These are phyloP conservation scores for Tricholoma matsutake DNA, from an alignment of 768 basidiomycete genomes.

Conservation along the genomic window DNA sequence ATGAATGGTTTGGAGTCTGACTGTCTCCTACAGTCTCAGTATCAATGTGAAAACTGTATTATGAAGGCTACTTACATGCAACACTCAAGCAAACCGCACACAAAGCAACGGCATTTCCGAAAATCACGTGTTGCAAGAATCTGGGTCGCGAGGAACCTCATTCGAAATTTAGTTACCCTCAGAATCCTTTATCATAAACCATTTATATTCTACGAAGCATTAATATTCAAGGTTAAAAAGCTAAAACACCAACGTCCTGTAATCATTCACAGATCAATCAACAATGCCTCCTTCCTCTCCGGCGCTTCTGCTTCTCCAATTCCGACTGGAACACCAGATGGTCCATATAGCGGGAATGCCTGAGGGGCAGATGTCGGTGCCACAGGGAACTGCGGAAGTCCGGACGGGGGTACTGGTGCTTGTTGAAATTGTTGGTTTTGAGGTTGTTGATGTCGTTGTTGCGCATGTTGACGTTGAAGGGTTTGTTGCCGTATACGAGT, in stretches of 20 bases:
- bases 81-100: too few species aligned
- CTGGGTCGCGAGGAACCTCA: too few species aligned
- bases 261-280: constrained; percentile 45
- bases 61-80: too few species aligned
- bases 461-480: constrained; percentile 11
- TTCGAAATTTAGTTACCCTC: too few species aligned
- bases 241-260: neutral
- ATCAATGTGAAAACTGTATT: too few species aligned
- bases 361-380: constrained; percentile 62
- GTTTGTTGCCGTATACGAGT: constrained; percentile 19
- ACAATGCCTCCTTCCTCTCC: constrained; percentile 60
- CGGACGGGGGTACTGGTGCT: constrained; percentile 27
- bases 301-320: constrained; percentile 48
- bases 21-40: too few species aligned
- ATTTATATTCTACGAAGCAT: too few species aligned
- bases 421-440: constrained; percentile 21
- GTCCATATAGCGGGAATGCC: constrained; percentile 46
- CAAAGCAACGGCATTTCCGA: too few species aligned
- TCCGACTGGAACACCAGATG: constrained; percentile 40
- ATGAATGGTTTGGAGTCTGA: too few species aligned
- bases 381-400: constrained; percentile 59
- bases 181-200: neutral
- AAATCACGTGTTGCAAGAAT: too few species aligned
- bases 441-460: constrained; percentile 22
- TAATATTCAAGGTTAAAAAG: neutral